Evolutionary conservation across 768 basidiomycete species (phyloP).

Genomic region (Boletus bicolor): DNA sequence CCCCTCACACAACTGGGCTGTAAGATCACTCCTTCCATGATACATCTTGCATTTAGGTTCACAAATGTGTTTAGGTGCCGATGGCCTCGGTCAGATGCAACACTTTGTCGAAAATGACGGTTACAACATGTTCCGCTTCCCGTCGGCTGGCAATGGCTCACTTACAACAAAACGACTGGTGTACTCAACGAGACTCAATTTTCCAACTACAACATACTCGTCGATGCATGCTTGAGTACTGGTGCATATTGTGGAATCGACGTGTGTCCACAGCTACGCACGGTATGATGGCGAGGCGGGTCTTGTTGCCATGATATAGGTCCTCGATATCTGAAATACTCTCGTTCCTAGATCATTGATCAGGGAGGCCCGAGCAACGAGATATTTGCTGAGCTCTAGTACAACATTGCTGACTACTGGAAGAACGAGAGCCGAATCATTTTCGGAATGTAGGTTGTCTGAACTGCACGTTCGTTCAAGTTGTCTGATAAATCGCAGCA

Average conservation of each 20-base stretch:
- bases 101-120: slow-evolving; percentile 56
- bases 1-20: slow-evolving; percentile 46
- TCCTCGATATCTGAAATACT: background rate
- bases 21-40: slow-evolving; percentile 11
- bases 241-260: slow-evolving; percentile 56
- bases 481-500: slow-evolving; percentile 29
- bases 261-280: slow-evolving; percentile 53
- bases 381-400: slow-evolving; percentile 53
- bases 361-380: slow-evolving; percentile 59
- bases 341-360: slow-evolving; percentile 46
- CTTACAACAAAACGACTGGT: slow-evolving; percentile 36
- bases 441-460: slow-evolving; percentile 44
- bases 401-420: slow-evolving; percentile 49
- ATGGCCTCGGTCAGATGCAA: slow-evolving; percentile 49
- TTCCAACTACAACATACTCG: slow-evolving; percentile 48
- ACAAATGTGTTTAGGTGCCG: slow-evolving; percentile 4
- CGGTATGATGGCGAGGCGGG: slow-evolving; percentile 46
- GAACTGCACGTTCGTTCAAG: background rate
- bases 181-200: slow-evolving; percentile 44
- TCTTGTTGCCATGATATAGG: background rate
- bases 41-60: background rate
- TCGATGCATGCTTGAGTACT: slow-evolving; percentile 38
- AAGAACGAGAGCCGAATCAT: slow-evolving; percentile 39
- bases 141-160: slow-evolving; percentile 57
- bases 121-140: slow-evolving; percentile 60